These are phyloP conservation scores for Trichophyton benhamiae DNA, from an alignment of 2,329 filamentous ascomycete genomes.

Conservation along the genomic window DNA sequence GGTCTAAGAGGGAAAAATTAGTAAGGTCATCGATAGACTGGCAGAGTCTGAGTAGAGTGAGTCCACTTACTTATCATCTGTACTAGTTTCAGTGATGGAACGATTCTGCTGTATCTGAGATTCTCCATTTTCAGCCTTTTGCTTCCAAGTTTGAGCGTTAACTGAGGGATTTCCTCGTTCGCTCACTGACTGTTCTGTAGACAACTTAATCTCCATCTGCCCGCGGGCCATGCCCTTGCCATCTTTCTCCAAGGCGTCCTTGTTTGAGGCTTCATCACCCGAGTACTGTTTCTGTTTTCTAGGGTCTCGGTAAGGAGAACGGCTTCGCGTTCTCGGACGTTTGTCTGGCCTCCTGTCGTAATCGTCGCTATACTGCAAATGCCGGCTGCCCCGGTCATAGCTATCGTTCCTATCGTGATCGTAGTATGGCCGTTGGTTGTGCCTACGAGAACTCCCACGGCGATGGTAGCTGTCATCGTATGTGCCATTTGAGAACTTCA, in stretches of 20 bases:
- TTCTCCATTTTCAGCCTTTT: conserved; percentile 57
- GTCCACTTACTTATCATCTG: conserved; percentile 31
- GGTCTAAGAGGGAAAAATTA: conserved; percentile 5
- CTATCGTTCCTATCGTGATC: conserved; percentile 40
- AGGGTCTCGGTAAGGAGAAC: conserved; percentile 33
- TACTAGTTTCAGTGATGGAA: conserved; percentile 23
- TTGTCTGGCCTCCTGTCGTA: conserved; percentile 40
- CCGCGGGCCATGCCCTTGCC: conserved; percentile 1
- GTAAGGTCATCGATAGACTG: neutral
- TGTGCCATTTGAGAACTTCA: conserved; percentile 25
- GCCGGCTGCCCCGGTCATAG: conserved; percentile 20
- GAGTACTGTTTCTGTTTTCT: conserved; percentile 29
- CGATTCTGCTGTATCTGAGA: conserved; percentile 44
- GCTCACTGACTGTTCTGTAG: conserved; percentile 50
- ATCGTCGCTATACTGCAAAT: conserved; percentile 41
- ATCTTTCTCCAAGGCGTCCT: conserved; percentile 14
- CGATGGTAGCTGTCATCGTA: conserved; percentile 28
- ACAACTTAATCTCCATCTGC: conserved; percentile 34
- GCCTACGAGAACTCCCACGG: conserved; percentile 33
- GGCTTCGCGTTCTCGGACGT: conserved; percentile 44
- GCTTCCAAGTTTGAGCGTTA: conserved; percentile 46
- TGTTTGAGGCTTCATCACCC: conserved; percentile 24
- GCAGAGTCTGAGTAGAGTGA: neutral
- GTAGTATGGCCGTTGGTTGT: conserved; percentile 33
- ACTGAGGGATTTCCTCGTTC: conserved; percentile 50